Evolutionary conservation across 306 rosid genomes (phyloP).

Genomic region (Elaeagnus macrophylla): DNA sequence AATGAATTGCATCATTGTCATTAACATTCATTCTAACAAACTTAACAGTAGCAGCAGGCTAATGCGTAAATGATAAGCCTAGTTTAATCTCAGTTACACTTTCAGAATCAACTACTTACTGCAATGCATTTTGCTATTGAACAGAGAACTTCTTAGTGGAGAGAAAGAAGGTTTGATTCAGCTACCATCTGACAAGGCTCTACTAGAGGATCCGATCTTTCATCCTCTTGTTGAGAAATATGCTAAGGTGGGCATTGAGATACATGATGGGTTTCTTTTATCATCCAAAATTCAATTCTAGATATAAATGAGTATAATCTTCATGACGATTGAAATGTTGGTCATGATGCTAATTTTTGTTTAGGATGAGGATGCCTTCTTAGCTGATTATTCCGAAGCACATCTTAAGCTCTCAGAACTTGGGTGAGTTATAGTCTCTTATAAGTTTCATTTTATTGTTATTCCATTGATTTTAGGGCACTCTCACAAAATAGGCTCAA

Average conservation of each 20-base stretch:
- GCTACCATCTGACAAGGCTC: constrained; percentile 55
- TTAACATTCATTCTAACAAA: too few relatives aligned
- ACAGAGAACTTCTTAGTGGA: constrained; percentile 32
- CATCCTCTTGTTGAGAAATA: constrained; percentile 52
- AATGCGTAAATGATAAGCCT: neutral
- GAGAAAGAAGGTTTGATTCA: constrained; percentile 38
- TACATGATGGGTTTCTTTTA: too few relatives aligned
- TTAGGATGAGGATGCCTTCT: constrained; percentile 44
- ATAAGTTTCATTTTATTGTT: too few relatives aligned
- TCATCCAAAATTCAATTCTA: neutral
- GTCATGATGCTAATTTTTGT: neutral
- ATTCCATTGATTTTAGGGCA: too few relatives aligned
- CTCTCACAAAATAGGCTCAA: too few relatives aligned
- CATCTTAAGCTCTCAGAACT: constrained; percentile 49
- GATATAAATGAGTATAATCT: neutral
- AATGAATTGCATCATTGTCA: too few relatives aligned
- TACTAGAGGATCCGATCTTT: constrained; percentile 44
- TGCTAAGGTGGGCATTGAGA: constrained; percentile 44
- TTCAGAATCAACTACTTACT: neutral
- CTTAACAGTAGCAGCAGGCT: too few relatives aligned
- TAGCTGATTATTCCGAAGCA: constrained; percentile 40
- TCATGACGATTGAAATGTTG: neutral
- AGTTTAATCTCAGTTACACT: neutral
- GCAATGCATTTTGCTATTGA: neutral
- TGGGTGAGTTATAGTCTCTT: constrained; percentile 45